Conservation (phyloP, 169 alveolate genomes). For the Cryptosporidium baileyi region DNA sequence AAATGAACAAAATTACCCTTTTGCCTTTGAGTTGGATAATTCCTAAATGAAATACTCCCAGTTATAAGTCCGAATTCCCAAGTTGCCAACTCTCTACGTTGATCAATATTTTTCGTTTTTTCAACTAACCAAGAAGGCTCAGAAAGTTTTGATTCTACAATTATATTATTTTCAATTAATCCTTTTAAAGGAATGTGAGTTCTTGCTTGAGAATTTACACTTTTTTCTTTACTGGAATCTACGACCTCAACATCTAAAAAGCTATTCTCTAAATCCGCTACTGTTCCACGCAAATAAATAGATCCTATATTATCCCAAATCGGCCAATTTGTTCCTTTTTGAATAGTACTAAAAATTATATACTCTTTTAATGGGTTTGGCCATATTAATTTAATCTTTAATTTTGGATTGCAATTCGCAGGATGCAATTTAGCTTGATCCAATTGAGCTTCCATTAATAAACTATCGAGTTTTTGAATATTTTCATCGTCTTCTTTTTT, state of each 20-base stretch:
- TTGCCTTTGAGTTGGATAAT: constrained; percentile 56
- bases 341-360: constrained; percentile 16
- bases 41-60: constrained; percentile 55
- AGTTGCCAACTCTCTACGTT: constrained; percentile 23
- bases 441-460: constrained; percentile 17
- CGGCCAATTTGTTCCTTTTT: constrained; percentile 69
- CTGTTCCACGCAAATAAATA: constrained; percentile 81
- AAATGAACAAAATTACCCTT: constrained; percentile 47
- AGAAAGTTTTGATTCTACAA: constrained; percentile 44
- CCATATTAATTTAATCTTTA: constrained; percentile 27
- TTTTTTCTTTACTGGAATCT: constrained; percentile 70
- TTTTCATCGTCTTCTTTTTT: not conserved
- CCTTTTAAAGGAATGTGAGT: constrained; percentile 66
- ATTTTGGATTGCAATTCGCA: constrained; percentile 49
- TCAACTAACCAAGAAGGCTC: constrained; percentile 42
- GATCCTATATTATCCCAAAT: constrained; percentile 84
- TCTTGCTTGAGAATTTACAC: constrained; percentile 32
- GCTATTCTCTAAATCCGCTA: constrained; percentile 79
- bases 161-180: constrained; percentile 25
- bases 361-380: constrained; percentile 22
- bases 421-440: constrained; percentile 59
- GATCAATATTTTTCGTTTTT: not conserved
- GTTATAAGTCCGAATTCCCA: constrained; percentile 59
- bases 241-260: constrained; percentile 77
- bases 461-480: constrained; percentile 34